Evolutionary conservation across 2,329 filamentous ascomycete genomes (phyloP), one percentile per base, ranked within the genome.

Genomic region (Boeremia exigua): DNA sequence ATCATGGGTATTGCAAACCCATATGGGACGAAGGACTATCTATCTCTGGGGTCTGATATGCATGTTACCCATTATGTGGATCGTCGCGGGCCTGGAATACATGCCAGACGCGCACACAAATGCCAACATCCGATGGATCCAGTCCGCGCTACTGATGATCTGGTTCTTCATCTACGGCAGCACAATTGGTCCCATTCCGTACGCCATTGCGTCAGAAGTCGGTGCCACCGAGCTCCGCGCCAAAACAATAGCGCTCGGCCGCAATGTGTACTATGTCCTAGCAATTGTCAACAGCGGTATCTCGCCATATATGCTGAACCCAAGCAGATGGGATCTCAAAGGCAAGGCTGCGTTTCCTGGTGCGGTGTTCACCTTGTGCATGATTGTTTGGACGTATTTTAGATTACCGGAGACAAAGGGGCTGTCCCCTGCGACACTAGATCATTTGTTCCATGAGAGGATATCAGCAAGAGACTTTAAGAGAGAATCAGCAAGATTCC

Each of bases 101-200:
- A 43, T 44, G 1, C 75, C 76, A 0, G 33, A 49, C 11, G 47
- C 38, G 9, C 36, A 42, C 30, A 42, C 15, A 8, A 78, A 48
- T 19, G 82, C 1, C 64, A 75, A 1, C 81, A 90, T 66, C 39
- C 50, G 33, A 61, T 62, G 62, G 62, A 48, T 27, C 44, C 60
- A 45, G 56, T 39, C 53, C 6, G 51, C 52, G 11, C 44, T 62
- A 12, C 37, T 62, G 15, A 39, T 64, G 27, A 51, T 62, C 27
- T 62, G 46, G 34, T 56, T 91, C 0, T 78, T 93, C 39, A 85
- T 88, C 69, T 96, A 96, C 76, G 90, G 48, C 71, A 80, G 92
- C 36, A 89, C 89, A 0, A 91, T 96, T 38, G 92, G 92, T 27
- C 93, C 92, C 0, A 90, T 96, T 9, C 91, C 91, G 73, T 96